Evolutionary conservation across 257 asterid genomes (phyloP).

Genomic region (Lithospermum erythrorhizon): DNA sequence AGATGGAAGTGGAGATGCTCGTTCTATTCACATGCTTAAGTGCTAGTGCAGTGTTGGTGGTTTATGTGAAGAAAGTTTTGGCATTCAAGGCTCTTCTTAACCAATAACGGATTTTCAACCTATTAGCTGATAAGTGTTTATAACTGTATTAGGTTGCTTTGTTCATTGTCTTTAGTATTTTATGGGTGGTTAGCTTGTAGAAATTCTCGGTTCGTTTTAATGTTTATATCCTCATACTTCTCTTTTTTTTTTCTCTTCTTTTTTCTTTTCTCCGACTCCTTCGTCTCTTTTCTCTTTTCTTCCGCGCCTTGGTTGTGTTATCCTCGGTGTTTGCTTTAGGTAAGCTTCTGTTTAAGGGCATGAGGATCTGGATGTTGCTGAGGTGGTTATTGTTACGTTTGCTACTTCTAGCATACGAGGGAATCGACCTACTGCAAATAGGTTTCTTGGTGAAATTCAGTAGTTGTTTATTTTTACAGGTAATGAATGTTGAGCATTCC

Average conservation of each 20-base stretch:
- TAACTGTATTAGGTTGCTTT: not conserved
- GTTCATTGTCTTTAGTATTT: not conserved
- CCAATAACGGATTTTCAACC: conserved; percentile 11
- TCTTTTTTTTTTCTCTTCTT: conserved; percentile 5
- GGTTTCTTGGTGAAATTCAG: conserved; percentile 41
- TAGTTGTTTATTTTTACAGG: conserved; percentile 39
- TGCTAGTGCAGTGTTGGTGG: too few species aligned
- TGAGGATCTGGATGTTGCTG: conserved; percentile 42
- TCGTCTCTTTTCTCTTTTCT: not conserved
- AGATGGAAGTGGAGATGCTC: conserved; percentile 47
- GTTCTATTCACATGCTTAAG: too few species aligned
- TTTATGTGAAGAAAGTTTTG: conserved; percentile 16
- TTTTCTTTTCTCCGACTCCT: not conserved
- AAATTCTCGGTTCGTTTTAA: conserved; percentile 12
- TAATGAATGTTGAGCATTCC: conserved; percentile 26
- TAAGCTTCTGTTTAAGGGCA: conserved; percentile 39
- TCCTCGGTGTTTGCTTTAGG: conserved; percentile 49
- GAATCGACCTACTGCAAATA: conserved; percentile 12
- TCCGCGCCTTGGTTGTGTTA: conserved; percentile 12
- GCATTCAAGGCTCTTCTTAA: conserved; percentile 15
- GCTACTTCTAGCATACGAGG: conserved; percentile 18
- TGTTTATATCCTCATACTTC: conserved; percentile 35
- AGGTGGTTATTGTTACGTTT: conserved; percentile 31
- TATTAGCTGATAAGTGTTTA: conserved; percentile 16
- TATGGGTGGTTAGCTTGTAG: conserved; percentile 14